Evolutionary conservation across 2,329 filamentous ascomycete genomes (phyloP), one percentile per base, ranked within the genome.

Genomic region (Trichoderma asperellum): DNA sequence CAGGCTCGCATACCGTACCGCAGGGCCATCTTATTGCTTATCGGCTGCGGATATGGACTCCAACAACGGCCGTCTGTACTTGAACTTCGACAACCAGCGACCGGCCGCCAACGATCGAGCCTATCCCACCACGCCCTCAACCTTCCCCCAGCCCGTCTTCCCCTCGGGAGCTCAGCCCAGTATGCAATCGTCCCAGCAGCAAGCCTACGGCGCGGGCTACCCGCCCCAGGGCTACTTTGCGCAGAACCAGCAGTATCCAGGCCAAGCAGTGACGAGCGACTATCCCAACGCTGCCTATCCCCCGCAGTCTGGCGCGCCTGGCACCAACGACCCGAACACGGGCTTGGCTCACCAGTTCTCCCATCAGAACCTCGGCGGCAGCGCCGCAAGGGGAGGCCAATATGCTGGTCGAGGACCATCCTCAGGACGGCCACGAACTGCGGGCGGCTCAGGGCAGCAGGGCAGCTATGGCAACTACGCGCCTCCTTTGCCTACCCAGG

Each of bases 331-430:
- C 77, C 92, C 91, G 74, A 96, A 95, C 75, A 96, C 93, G 75
- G 94, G 94, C 35, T 87, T 98, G 57, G 94, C 94, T 71, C 93
- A 97, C 79, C 96, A 99, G 80, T 97, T 98, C 81, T 96, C 95
- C 70, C 94, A 97, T 81, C 95, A 98, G 84, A 97, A 97, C 80
- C 87, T 98, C 52, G 91, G 92, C 70, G 89, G 92, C 70, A 89
- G 89, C 87, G 89, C 88, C 55, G 89, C 89, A 70, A 88, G 93
- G 73, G 86, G 86, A 35, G 89, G 88, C 70, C 88, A 89, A 60
- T 94, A 94, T 77, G 88, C 85, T 73, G 86, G 88, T 70, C 88
- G 93, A 57, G 86, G 86, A 43, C 85, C 87, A 37, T 90, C 92
- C 37, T 86, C 85, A 64, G 90, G 92, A 78, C 90, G 96, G 70